Conservation (phyloP, 2,329 filamentous ascomycete genomes). For the Neonectria hederae region DNA sequence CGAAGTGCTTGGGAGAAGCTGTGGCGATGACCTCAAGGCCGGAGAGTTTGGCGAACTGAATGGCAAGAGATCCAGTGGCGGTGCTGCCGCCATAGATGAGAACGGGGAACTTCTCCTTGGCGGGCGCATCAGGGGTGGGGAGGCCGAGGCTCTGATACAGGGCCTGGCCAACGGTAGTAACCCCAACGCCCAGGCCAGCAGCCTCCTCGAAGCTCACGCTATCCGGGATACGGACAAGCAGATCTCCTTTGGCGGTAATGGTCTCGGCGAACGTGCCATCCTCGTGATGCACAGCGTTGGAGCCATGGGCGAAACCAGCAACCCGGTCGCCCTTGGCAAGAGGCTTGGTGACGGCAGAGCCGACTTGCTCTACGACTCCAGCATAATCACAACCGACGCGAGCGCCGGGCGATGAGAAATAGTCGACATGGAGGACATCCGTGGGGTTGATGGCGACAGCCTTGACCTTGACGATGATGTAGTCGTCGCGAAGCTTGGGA, state of each 20-base stretch:
- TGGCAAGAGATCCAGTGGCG: constrained; percentile 63
- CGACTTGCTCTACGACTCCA: constrained; percentile 54
- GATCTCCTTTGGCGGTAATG: constrained; percentile 49
- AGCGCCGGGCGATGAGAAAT: constrained; percentile 40
- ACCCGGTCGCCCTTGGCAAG: constrained; percentile 59
- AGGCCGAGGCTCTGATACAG: constrained; percentile 57
- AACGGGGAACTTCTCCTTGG: constrained; percentile 49
- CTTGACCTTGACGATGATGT: constrained; percentile 43
- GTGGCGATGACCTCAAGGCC: constrained; percentile 50
- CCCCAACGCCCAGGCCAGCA: constrained; percentile 53
- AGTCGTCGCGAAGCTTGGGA: constrained; percentile 22
- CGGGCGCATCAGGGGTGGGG: constrained; percentile 54
- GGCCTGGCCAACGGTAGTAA: constrained; percentile 55
- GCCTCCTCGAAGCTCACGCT: constrained; percentile 54
- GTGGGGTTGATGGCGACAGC: constrained; percentile 47
- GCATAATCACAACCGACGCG: constrained; percentile 47
- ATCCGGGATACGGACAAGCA: constrained; percentile 55
- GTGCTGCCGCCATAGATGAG: constrained; percentile 60
- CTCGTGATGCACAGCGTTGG: neutral
- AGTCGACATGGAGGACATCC: constrained; percentile 44
- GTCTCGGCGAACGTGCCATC: constrained; percentile 55
- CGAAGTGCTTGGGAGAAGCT: constrained; percentile 47
- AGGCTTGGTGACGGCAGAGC: constrained; percentile 45
- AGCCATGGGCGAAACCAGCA: constrained; percentile 25
- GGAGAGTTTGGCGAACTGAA: constrained; percentile 53